These are phyloP conservation scores for Ceratobasidium sp. DNA, from an alignment of 1,284 basidiomycete genomes.

Conservation along the genomic window DNA sequence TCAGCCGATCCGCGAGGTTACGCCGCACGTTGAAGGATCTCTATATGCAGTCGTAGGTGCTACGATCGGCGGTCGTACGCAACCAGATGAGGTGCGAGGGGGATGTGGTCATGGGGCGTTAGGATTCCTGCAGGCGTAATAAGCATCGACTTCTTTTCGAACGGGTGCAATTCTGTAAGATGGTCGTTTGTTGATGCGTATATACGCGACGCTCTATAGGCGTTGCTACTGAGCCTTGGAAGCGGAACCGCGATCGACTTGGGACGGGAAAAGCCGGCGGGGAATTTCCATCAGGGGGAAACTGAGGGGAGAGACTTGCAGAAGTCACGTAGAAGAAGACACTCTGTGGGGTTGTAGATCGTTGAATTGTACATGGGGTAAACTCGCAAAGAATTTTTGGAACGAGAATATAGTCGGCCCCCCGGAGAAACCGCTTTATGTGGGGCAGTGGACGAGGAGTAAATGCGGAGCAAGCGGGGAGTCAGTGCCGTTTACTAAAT, in stretches of 20 bases:
- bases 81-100: neutral
- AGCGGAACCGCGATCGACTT: conserved; percentile 2
- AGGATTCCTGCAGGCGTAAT: conserved; percentile 13
- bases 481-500: too few species aligned
- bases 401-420: neutral
- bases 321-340: neutral
- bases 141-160: neutral
- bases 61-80: neutral
- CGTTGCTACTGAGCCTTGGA: too few species aligned
- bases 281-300: conserved; percentile 10
- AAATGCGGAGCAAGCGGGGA: conserved; percentile 19
- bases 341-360: conserved; percentile 21
- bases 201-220: too few species aligned
- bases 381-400: neutral
- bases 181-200: too few species aligned
- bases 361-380: conserved; percentile 21
- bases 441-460: conserved; percentile 2
- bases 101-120: neutral
- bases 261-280: conserved; percentile 23
- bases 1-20: conserved; percentile 16
- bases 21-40: neutral
- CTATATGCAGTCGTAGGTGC: neutral
- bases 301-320: neutral
- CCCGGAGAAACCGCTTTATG: conserved; percentile 1
- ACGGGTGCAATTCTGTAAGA: neutral